Conservation (phyloP, 306 rosid species). For the Cicer bijugum region DNA sequence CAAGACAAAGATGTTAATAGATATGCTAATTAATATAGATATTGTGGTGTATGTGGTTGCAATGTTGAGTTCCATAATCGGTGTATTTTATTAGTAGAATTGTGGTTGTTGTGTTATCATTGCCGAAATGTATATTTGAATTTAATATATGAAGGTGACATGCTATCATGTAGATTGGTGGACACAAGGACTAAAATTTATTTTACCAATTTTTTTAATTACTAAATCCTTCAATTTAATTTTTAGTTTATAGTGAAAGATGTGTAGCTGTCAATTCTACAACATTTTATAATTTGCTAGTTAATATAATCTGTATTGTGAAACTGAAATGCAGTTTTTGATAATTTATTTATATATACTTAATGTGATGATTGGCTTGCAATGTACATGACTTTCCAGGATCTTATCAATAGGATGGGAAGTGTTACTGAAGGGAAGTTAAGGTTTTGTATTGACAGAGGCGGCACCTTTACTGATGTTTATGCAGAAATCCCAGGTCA, state of each 20-base stretch:
- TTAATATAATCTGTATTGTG: neutral
- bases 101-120: too few relatives aligned
- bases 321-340: slow-evolving; percentile 15
- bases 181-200: too few relatives aligned
- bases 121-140: too few relatives aligned
- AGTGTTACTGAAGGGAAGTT: slow-evolving; percentile 57
- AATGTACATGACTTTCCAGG: slow-evolving; percentile 36
- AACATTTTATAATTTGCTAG: neutral
- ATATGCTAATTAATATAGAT: too few relatives aligned
- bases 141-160: too few relatives aligned
- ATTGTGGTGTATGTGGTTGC: too few relatives aligned
- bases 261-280: neutral
- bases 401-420: slow-evolving; percentile 43
- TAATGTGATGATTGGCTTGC: slow-evolving; percentile 11
- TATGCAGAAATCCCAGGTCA: slow-evolving; percentile 85
- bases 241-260: slow-evolving; percentile 10
- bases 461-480: slow-evolving; percentile 93
- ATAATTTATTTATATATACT: neutral
- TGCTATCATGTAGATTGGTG: too few relatives aligned
- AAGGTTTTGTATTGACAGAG: slow-evolving; percentile 91
- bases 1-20: too few relatives aligned
- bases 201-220: too few relatives aligned
- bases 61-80: too few relatives aligned
- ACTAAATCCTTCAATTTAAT: neutral
- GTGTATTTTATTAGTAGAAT: too few relatives aligned